Conservation (phyloP, 2,329 filamentous ascomycete genomes). For the Diplodia sapinea region DNA sequence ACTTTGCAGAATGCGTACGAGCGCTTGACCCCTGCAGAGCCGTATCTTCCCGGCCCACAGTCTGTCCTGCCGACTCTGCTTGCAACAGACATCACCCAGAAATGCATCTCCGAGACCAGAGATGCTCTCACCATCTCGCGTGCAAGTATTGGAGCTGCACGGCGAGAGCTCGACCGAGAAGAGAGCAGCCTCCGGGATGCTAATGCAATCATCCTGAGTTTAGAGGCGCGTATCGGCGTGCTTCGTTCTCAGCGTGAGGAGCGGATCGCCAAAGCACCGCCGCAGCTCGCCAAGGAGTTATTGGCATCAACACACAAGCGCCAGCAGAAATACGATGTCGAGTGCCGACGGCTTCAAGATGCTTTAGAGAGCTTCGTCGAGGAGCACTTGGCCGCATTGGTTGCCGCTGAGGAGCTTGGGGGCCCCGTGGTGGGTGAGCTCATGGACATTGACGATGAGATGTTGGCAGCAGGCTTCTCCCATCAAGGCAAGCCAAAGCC, state of each 20-base stretch:
- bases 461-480: constrained; percentile 60
- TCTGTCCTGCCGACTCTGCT: constrained; percentile 75
- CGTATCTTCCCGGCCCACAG: constrained; percentile 66
- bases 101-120: constrained; percentile 68
- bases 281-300: constrained; percentile 67
- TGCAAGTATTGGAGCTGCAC: constrained; percentile 48
- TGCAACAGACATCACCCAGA: constrained; percentile 70
- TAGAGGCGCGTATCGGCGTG: constrained; percentile 63
- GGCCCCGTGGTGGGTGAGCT: constrained; percentile 81
- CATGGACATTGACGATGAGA: constrained; percentile 66
- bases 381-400: constrained; percentile 71
- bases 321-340: constrained; percentile 65
- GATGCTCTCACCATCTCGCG: constrained; percentile 59
- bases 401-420: constrained; percentile 82
- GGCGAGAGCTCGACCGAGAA: constrained; percentile 52
- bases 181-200: constrained; percentile 56
- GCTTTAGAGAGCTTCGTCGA: constrained; percentile 74
- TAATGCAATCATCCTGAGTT: constrained; percentile 52
- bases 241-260: constrained; percentile 64
- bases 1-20: constrained; percentile 70
- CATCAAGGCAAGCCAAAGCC: constrained; percentile 54
- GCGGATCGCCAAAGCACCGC: constrained; percentile 63
- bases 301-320: constrained; percentile 66
- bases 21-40: constrained; percentile 64
- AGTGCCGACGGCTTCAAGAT: constrained; percentile 66